Evolutionary conservation across 768 basidiomycete genomes (phyloP).

Genomic region (Steccherinum ochraceum): DNA sequence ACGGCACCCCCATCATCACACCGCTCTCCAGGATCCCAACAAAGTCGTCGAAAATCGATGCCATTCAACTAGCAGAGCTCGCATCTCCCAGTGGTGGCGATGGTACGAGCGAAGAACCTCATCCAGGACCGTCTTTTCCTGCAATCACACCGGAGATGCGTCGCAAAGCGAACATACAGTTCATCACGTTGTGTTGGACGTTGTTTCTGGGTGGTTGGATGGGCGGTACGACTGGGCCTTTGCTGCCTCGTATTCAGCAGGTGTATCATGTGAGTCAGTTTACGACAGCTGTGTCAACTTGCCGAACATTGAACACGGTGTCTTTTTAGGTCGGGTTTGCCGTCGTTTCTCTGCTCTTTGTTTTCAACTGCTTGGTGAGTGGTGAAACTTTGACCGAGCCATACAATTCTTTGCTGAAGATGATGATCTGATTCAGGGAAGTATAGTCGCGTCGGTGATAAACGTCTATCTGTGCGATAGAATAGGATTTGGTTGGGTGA

Average conservation of each 20-base stretch:
- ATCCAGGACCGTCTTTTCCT: background rate
- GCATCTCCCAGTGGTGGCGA: background rate
- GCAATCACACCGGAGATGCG: background rate
- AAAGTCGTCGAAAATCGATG: background rate
- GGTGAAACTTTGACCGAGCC: no score
- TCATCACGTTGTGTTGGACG: constrained; percentile 47
- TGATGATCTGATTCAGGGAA: no score
- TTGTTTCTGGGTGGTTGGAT: constrained; percentile 70
- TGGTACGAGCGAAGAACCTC: background rate
- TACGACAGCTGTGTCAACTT: no score
- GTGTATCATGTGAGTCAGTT: constrained; percentile 39
- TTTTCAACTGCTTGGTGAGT: constrained; percentile 36
- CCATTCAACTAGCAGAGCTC: background rate
- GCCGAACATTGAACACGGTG: no score
- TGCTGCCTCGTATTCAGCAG: constrained; percentile 65
- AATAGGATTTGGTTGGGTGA: background rate
- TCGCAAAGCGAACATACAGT: constrained; percentile 31
- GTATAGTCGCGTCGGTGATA: background rate
- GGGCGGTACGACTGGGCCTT: constrained; percentile 63
- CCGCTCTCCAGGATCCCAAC: background rate
- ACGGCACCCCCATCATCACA: background rate
- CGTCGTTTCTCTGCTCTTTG: constrained; percentile 54
- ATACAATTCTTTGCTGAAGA: no score
- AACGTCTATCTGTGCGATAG: background rate
- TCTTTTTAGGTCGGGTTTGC: constrained; percentile 34